phyloP scores from a whole-genome alignment of 176 grass and related monocot genomes.

The Carex pumila region DNA sequence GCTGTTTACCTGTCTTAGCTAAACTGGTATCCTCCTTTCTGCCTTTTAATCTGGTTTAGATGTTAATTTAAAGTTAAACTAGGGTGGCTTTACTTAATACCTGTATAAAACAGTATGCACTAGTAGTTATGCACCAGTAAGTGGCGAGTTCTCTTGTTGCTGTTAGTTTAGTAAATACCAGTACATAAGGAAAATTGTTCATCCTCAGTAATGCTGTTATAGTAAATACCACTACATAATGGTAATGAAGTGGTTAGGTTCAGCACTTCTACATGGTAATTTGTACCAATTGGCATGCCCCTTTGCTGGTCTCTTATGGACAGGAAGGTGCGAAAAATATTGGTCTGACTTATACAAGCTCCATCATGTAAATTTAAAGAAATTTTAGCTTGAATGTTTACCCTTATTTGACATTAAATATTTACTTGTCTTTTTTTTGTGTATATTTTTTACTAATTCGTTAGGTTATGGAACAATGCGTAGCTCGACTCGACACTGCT shows the following conservation, averaged over 20 bases:
- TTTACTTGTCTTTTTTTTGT: background rate
- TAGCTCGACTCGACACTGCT: constrained; percentile 79
- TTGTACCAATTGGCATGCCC: background rate
- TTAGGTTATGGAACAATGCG: constrained; percentile 91
- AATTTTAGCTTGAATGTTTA: background rate
- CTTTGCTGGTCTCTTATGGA: background rate
- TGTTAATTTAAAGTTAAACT: background rate
- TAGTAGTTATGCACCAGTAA: background rate
- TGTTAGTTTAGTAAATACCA: background rate
- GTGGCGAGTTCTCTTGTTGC: background rate
- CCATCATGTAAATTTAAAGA: background rate
- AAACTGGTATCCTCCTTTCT: constrained; percentile 47
- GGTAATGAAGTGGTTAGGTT: background rate
- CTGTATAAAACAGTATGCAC: background rate
- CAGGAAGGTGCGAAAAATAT: background rate
- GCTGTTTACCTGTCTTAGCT: constrained; percentile 65
- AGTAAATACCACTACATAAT: background rate
- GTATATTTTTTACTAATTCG: constrained; percentile 23
- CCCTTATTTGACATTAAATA: background rate
- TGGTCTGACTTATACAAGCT: background rate
- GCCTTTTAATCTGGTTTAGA: background rate
- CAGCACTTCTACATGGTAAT: background rate
- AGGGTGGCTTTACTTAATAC: background rate
- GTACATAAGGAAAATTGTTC: background rate
- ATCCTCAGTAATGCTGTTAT: background rate